These are phyloP conservation scores for Pythium myriotylum DNA, from an alignment of 352 stramenopile species.

Conservation along the genomic window DNA sequence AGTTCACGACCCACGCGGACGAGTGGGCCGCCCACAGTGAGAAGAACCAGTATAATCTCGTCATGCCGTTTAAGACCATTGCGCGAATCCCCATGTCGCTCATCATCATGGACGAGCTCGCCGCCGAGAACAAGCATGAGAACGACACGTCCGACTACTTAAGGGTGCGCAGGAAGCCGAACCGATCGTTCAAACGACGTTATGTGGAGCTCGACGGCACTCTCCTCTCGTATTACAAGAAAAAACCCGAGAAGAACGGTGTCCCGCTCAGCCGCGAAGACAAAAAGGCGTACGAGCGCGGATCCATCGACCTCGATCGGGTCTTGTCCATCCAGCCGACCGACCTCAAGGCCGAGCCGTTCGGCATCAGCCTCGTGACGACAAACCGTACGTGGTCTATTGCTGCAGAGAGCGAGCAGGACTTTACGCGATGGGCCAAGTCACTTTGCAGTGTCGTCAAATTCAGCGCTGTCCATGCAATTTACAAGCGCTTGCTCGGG, in stretches of 20 bases:
- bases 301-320: constrained; percentile 76
- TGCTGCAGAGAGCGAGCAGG: constrained; percentile 64
- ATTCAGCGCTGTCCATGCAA: constrained; percentile 79
- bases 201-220: constrained; percentile 85
- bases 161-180: constrained; percentile 82
- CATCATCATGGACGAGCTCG: constrained; percentile 62
- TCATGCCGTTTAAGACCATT: constrained; percentile 83
- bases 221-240: constrained; percentile 84
- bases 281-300: constrained; percentile 73
- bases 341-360: constrained; percentile 65
- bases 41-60: constrained; percentile 75
- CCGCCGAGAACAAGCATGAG: constrained; percentile 39
- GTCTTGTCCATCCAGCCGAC: constrained; percentile 83
- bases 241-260: constrained; percentile 82
- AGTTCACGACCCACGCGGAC: constrained; percentile 84
- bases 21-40: constrained; percentile 86
- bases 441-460: constrained; percentile 78
- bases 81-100: constrained; percentile 71
- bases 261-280: constrained; percentile 70
- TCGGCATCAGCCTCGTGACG: constrained; percentile 79
- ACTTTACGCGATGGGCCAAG: constrained; percentile 85
- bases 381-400: constrained; percentile 79
- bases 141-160: constrained; percentile 72
- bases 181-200: constrained; percentile 78
- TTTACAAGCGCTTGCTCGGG: constrained; percentile 83